These are phyloP conservation scores for Puccinia triticina DNA, from an alignment of 1,284 basidiomycete genomes.

Conservation along the genomic window DNA sequence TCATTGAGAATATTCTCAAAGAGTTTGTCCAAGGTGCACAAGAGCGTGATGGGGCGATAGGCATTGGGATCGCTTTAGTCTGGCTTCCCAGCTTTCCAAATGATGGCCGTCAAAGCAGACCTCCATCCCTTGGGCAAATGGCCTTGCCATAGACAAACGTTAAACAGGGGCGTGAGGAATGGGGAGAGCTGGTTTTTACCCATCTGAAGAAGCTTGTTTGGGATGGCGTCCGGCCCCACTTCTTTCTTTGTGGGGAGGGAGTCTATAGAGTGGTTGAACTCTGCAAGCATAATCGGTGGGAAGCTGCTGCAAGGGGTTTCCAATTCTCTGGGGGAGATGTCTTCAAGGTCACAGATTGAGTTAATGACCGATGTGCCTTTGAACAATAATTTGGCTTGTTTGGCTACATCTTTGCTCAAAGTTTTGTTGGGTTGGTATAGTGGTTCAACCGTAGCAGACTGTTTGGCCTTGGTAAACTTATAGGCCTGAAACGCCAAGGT, in stretches of 20 bases:
- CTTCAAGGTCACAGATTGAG: background rate
- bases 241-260: no score
- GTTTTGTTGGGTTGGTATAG: background rate
- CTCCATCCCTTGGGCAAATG: constrained; percentile 22
- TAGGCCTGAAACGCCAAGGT: no score
- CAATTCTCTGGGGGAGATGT: background rate
- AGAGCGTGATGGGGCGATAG: constrained; percentile 11
- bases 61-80: constrained; percentile 12
- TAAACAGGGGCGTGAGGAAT: no score
- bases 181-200: no score
- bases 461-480: no score
- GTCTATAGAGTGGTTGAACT: no score
- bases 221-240: no score
- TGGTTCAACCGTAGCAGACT: background rate
- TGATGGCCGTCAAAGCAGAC: constrained; percentile 10
- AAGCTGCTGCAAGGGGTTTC: background rate
- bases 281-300: background rate
- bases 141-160: background rate
- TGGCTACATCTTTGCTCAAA: background rate
- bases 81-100: constrained; percentile 6
- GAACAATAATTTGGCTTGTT: constrained; percentile 5
- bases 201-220: no score
- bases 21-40: constrained; percentile 17
- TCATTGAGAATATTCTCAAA: constrained; percentile 27
- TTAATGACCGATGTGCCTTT: constrained; percentile 15